Percentiles rank a stretch among this genome's conserved stretches.
These are phyloP conservation scores for Xylaria flabelliformis DNA, from an alignment of 495 filamentous ascomycete species.

Conservation along the genomic window DNA sequence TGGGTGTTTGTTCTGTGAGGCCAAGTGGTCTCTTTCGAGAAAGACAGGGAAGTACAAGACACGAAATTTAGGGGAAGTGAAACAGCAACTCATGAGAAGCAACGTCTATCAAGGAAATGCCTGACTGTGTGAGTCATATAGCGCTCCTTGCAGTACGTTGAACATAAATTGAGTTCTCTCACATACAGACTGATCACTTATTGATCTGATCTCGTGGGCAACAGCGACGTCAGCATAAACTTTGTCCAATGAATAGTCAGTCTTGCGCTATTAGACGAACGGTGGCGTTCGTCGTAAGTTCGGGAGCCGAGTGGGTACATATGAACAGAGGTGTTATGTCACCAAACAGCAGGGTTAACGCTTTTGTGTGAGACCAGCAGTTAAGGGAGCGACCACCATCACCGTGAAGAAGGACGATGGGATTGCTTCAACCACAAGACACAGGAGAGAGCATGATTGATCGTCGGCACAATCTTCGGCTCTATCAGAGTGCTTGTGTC, in stretches of 20 bases:
- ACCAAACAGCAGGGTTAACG: conserved; percentile 14
- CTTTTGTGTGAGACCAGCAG: background rate
- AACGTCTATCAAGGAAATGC: conserved; percentile 7
- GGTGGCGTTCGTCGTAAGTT: conserved; percentile 7
- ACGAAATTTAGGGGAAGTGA: background rate
- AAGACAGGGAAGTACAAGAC: conserved; percentile 1
- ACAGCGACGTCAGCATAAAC: conserved; percentile 4
- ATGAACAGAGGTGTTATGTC: conserved; percentile 4
- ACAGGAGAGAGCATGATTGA: background rate
- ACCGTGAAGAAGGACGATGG: background rate
- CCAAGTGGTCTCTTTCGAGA: background rate
- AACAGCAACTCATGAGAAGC: conserved; percentile 12
- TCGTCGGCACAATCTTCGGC: conserved; percentile 28
- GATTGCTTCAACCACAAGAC: conserved; percentile 4
- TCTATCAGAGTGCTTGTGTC: conserved; percentile 24
- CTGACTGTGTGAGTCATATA: conserved; percentile 18
- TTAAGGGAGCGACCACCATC: background rate
- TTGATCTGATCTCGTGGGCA: background rate
- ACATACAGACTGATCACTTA: background rate
- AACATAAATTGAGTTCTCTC: conserved; percentile 7
- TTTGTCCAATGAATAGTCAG: background rate
- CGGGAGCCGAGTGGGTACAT: background rate
- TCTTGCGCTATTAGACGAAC: background rate
- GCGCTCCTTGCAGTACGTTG: conserved; percentile 21
- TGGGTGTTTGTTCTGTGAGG: conserved; percentile 25